Evolutionary conservation across 306 rosid genomes (phyloP), one percentile per base, ranked within the genome.

Genomic region (Parietaria judaica): DNA sequence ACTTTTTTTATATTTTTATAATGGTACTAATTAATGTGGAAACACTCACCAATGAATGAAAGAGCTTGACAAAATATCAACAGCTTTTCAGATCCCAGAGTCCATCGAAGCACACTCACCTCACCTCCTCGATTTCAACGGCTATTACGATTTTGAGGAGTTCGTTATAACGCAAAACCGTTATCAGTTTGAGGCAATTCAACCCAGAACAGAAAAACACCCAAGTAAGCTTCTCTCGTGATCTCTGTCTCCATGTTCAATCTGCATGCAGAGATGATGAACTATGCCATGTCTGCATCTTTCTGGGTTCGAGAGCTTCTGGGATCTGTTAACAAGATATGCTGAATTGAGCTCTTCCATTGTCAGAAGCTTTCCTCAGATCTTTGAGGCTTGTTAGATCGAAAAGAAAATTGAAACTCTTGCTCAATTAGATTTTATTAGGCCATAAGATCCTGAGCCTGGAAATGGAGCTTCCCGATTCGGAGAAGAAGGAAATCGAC

Each of bases 401-500:
- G 53, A 49, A n/a, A 5, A 49, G 10, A 2, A n/a, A 49, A 49
- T 49, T 49, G 13, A 49, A n/a, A 49, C 6, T 10, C 14, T 41
- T 3, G 6, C 45, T 41, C 45, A 5, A 41, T 41, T 8, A 41
- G 45, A 8, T 41, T 49, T 49, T n/a, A 13, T 13, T 3, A 14
- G 12, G 53, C 14, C 53, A 49, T 49, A 49, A 49, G 39, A 58
- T 41, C 15, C 36, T 43, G 47, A 31, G 46, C 8, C 54, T 49
- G 61, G 47, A 56, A 69, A 64, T 65, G 52, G 63, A 54, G 55
- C 72, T 61, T 72, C 70, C 73, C 8, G 74, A 65, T 55, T 70
- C 74, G 60, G 80, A 60, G 38, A 74, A 65, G 58, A 68, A 54
- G 56, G 36, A 71, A 64, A 69, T 73, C 15, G 65, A 72, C 36